phyloP scores from a whole-genome alignment of 1,284 basidiomycete genomes.

The Naganishia liquefaciens region DNA sequence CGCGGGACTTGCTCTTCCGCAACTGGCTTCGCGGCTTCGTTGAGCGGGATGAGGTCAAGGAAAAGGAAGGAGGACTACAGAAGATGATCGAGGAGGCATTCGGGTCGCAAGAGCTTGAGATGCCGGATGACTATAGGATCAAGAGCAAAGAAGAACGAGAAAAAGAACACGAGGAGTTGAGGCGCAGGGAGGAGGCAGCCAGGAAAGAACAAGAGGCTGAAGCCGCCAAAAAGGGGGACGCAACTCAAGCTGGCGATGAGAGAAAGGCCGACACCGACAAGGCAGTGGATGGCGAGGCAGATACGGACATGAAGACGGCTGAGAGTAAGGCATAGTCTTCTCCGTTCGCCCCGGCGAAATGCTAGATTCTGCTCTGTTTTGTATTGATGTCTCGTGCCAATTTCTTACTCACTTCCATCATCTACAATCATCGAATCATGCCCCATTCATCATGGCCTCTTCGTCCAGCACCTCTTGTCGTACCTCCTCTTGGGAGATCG shows the following conservation, averaged over 20 bases:
- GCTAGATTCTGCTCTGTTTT: not conserved
- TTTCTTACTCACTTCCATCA: not conserved
- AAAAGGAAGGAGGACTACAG: constrained; percentile 24
- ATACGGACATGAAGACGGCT: too few relatives aligned
- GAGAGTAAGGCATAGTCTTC: not conserved
- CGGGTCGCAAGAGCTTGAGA: constrained; percentile 7
- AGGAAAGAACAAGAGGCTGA: constrained; percentile 6
- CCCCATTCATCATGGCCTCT: constrained; percentile 36
- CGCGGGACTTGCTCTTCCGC: constrained; percentile 23
- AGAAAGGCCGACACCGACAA: constrained; percentile 9
- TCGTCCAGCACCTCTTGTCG: constrained; percentile 34
- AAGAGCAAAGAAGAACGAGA: constrained; percentile 25
- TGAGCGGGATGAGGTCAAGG: constrained; percentile 21
- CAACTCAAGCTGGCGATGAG: not conserved
- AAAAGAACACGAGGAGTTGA: constrained; percentile 8
- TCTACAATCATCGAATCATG: not conserved
- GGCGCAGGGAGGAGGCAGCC: constrained; percentile 4
- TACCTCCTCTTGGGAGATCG: constrained; percentile 4
- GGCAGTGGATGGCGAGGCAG: not conserved
- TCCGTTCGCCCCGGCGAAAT: not conserved
- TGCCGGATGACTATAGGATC: constrained; percentile 25
- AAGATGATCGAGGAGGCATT: constrained; percentile 19
- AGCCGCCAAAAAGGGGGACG: not conserved
- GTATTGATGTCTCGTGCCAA: not conserved
- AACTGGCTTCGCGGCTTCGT: constrained; percentile 23